phyloP scores from a whole-genome alignment of 1,284 basidiomycete genomes.

The Heimioporus punctisporus region DNA sequence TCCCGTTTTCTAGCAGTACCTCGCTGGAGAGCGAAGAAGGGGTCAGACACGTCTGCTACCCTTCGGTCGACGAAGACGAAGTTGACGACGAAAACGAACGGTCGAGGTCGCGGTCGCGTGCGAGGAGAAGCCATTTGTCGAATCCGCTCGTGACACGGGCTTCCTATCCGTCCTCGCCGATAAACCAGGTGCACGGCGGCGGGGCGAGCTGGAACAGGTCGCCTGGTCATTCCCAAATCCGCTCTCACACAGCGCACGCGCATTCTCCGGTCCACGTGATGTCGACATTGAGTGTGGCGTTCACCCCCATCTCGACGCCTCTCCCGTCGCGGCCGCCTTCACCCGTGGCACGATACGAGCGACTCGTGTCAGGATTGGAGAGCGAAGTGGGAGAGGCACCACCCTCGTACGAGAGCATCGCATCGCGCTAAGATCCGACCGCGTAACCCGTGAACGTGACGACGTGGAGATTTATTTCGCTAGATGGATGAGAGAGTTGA shows the following conservation, averaged over 20 bases:
- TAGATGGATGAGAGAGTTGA: too few species aligned
- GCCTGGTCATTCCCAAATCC: neutral
- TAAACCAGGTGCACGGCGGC: too few species aligned
- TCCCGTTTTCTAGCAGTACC: conserved; percentile 27
- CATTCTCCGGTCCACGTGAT: neutral
- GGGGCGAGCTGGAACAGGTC: too few species aligned
- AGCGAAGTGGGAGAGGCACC: conserved; percentile 67
- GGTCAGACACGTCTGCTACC: conserved; percentile 21
- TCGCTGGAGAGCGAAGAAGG: conserved; percentile 36
- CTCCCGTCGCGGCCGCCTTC: conserved; percentile 23
- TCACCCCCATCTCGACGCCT: conserved; percentile 7
- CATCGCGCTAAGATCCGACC: too few species aligned
- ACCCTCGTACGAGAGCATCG: conserved; percentile 54
- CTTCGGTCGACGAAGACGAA: conserved; percentile 7
- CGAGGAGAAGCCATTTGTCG: neutral
- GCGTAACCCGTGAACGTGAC: too few species aligned
- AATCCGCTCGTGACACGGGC: neutral
- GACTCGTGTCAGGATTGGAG: conserved; percentile 67
- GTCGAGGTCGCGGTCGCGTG: conserved; percentile 4
- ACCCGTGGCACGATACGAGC: conserved; percentile 49
- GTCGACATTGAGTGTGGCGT: neutral
- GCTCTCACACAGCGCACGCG: neutral
- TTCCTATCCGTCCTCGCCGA: too few species aligned
- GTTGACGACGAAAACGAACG: neutral
- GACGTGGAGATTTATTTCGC: too few species aligned